Conservation (phyloP, 2,329 filamentous ascomycete species). For the Botrytis elliptica region DNA sequence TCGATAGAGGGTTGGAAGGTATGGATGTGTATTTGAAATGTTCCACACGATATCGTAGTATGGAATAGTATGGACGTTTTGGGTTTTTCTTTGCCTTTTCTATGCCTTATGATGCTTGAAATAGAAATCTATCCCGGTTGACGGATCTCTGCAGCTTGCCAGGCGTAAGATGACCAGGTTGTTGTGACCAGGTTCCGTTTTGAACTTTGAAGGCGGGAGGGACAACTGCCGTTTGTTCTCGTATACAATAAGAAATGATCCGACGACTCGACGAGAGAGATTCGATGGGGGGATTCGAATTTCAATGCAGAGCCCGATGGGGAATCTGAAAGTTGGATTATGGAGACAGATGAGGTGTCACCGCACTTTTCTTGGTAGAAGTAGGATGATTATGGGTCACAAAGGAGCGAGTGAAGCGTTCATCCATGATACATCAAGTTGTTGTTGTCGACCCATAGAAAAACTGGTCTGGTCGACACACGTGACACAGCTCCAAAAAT, state of each 20-base stretch:
- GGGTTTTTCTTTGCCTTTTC: neutral
- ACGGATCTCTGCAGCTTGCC: conserved; percentile 5
- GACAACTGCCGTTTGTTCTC: neutral
- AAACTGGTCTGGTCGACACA: neutral
- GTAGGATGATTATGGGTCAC: neutral
- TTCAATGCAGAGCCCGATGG: neutral
- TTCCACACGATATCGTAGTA: neutral
- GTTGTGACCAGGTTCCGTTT: neutral
- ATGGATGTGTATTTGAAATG: neutral
- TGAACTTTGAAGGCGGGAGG: neutral
- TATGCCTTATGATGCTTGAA: neutral
- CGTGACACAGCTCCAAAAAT: neutral
- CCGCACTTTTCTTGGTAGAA: neutral
- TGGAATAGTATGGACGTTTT: neutral
- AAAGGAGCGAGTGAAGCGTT: neutral
- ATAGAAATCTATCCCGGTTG: neutral
- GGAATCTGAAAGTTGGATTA: neutral
- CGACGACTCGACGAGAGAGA: neutral
- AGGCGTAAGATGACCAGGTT: neutral
- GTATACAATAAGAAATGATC: neutral
- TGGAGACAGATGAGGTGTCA: conserved; percentile 16
- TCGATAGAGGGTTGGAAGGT: conserved; percentile 3
- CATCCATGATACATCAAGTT: conserved; percentile 1
- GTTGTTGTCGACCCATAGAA: conserved; percentile 13
- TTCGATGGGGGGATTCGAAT: neutral